Conservation (phyloP, 345 rosid species). For the Acer negundo region DNA sequence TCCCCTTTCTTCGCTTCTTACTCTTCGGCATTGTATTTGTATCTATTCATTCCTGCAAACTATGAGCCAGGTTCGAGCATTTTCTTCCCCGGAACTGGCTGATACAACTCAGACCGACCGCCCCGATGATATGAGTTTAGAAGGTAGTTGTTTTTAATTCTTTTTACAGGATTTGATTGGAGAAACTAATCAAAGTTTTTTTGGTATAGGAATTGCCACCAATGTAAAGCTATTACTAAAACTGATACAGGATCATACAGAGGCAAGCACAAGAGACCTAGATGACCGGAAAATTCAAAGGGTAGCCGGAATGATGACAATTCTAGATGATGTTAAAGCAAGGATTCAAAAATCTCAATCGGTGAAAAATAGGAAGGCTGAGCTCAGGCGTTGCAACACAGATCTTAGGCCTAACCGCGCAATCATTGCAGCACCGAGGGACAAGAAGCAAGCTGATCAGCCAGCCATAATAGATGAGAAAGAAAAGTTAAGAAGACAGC, state of each 20-base stretch:
- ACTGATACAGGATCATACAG: slow-evolving; percentile 72
- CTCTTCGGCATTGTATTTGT: background rate
- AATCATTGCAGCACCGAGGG: slow-evolving; percentile 3
- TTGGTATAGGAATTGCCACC: slow-evolving; percentile 50
- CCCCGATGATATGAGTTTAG: slow-evolving; percentile 44
- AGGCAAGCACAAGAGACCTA: slow-evolving; percentile 41
- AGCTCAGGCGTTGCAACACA: slow-evolving; percentile 75
- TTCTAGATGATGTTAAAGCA: slow-evolving; percentile 68
- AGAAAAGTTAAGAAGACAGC: slow-evolving; percentile 56
- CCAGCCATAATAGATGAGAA: slow-evolving; percentile 29
- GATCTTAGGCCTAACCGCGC: slow-evolving; percentile 49
- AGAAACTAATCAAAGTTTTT: background rate
- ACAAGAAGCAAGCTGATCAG: slow-evolving; percentile 31
- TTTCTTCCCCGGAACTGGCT: slow-evolving; percentile 55
- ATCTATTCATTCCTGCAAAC: slow-evolving; percentile 3
- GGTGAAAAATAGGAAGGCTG: slow-evolving; percentile 36
- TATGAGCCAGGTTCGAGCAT: slow-evolving; percentile 35
- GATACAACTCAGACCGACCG: slow-evolving; percentile 16
- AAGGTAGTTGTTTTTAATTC: slow-evolving; percentile 34
- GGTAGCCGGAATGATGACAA: slow-evolving; percentile 68
- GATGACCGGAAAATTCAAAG: slow-evolving; percentile 61
- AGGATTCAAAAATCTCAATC: slow-evolving; percentile 63
- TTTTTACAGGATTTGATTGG: background rate
- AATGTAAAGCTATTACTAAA: slow-evolving; percentile 67
- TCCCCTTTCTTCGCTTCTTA: background rate